A percentile compares a stretch with the other conserved stretches of the same genome.
Conservation (phyloP, 805 yeast genomes). For the Suhomyces tanzawaensis region DNA sequence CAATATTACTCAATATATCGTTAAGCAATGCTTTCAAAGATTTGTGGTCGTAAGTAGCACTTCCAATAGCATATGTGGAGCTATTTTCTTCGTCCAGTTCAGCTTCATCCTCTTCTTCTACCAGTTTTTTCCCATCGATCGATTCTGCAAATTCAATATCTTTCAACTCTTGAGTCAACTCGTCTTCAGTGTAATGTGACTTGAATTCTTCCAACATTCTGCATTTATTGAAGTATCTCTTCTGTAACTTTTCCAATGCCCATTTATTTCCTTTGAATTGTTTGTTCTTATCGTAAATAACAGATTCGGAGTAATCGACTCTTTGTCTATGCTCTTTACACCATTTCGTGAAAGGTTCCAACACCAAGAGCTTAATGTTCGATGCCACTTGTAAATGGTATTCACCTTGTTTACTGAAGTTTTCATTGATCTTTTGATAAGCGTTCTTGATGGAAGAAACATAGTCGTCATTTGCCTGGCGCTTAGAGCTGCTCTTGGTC, state of each 20-base stretch:
- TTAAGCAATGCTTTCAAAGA: constrained; percentile 33
- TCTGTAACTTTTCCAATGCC: constrained; percentile 56
- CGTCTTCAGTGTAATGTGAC: constrained; percentile 46
- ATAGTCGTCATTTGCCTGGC: constrained; percentile 48
- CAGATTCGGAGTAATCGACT: constrained; percentile 57
- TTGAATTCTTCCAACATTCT: constrained; percentile 67
- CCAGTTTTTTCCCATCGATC: constrained; percentile 7
- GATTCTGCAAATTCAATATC: constrained; percentile 17
- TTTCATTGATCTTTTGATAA: constrained; percentile 52
- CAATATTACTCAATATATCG: constrained; percentile 45
- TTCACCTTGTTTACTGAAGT: constrained; percentile 57
- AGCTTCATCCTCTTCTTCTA: constrained; percentile 16
- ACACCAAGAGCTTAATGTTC: constrained; percentile 56
- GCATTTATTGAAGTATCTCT: constrained; percentile 74
- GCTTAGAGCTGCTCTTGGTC: constrained; percentile 40
- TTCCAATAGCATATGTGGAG: constrained; percentile 31
- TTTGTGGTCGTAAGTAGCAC: constrained; percentile 24
- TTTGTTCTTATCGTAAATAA: constrained; percentile 49
- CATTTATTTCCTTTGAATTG: constrained; percentile 48
- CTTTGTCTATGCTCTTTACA: constrained; percentile 68
- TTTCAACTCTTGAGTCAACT: constrained; percentile 29
- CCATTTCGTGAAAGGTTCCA: constrained; percentile 75
- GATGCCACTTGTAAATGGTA: constrained; percentile 61
- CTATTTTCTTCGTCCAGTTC: constrained; percentile 15
- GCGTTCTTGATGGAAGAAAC: constrained; percentile 66